Conservation (phyloP, 192 early-diverging fungal genomes). For the Lunasporangiospora selenospora region DNA sequence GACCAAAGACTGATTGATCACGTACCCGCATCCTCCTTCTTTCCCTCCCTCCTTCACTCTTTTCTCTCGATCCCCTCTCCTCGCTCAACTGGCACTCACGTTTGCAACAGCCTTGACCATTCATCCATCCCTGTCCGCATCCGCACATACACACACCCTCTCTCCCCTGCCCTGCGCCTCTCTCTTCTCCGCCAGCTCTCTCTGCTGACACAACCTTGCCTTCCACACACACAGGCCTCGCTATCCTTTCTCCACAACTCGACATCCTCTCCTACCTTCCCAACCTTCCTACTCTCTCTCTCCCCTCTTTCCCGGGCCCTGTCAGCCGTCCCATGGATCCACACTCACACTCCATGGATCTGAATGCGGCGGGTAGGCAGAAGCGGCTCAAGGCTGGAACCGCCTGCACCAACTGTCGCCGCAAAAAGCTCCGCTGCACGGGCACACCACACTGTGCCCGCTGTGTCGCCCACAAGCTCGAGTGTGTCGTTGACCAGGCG, state of each 20-base stretch:
- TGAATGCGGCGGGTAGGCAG: background rate
- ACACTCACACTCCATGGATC: background rate
- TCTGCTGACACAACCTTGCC: background rate
- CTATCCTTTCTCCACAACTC: background rate
- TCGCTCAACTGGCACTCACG: too few species aligned
- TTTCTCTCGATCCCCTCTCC: background rate
- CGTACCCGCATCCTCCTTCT: background rate
- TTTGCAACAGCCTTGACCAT: too few species aligned
- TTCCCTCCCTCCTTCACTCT: background rate
- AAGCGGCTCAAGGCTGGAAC: conserved; percentile 33
- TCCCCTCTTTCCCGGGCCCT: conserved; percentile 1
- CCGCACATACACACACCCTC: background rate
- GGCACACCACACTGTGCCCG: conserved; percentile 24
- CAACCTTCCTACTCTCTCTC: background rate
- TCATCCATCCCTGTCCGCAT: too few species aligned
- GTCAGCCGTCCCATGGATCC: too few species aligned
- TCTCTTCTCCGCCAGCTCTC: background rate
- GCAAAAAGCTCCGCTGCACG: conserved; percentile 24
- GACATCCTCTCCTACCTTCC: background rate
- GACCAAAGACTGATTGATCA: too few species aligned
- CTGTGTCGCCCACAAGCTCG: conserved; percentile 21
- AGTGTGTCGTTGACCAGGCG: conserved; percentile 26
- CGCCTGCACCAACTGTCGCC: conserved; percentile 31
- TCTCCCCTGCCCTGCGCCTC: background rate
- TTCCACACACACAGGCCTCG: background rate